A percentile compares a stretch with the other conserved stretches of the same genome.
Evolutionary conservation across 495 filamentous ascomycete species (phyloP).

Genomic region (Penicillium robsamsonii): DNA sequence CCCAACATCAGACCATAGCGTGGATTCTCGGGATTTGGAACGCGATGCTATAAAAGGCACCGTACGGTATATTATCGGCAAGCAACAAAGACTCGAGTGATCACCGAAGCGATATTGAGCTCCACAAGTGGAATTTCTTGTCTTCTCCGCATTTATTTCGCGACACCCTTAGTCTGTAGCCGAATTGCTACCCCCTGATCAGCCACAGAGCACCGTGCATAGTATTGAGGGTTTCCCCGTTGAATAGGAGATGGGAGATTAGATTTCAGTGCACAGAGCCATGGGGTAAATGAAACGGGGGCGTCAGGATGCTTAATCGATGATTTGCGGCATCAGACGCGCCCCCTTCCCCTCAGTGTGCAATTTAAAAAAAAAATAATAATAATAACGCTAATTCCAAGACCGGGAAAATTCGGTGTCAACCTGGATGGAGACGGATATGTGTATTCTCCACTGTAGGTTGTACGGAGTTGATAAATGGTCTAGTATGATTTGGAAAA

Average conservation of each 20-base stretch:
- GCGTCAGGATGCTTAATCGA: conserved; percentile 5
- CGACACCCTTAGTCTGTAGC: neutral
- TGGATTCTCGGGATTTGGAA: neutral
- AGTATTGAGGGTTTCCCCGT: neutral
- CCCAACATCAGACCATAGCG: neutral
- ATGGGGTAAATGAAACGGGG: conserved; percentile 1
- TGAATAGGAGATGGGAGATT: neutral
- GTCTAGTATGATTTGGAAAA: neutral
- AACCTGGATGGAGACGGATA: neutral
- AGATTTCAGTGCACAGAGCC: conserved; percentile 1
- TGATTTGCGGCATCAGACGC: conserved; percentile 15
- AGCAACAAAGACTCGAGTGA: neutral
- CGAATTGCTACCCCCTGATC: conserved; percentile 1
- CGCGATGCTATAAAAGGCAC: conserved; percentile 3
- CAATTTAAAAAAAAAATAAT: no score
- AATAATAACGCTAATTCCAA: neutral
- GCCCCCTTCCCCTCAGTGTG: neutral
- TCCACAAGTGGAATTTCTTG: neutral
- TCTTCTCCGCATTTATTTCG: conserved; percentile 5
- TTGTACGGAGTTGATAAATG: neutral
- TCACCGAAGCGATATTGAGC: neutral
- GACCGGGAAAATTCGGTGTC: neutral
- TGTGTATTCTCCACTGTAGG: neutral
- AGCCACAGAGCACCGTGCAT: conserved; percentile 7
- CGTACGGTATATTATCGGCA: neutral